Evolutionary conservation across 768 basidiomycete species (phyloP).

Genomic region (Boletus rubescentipes): DNA sequence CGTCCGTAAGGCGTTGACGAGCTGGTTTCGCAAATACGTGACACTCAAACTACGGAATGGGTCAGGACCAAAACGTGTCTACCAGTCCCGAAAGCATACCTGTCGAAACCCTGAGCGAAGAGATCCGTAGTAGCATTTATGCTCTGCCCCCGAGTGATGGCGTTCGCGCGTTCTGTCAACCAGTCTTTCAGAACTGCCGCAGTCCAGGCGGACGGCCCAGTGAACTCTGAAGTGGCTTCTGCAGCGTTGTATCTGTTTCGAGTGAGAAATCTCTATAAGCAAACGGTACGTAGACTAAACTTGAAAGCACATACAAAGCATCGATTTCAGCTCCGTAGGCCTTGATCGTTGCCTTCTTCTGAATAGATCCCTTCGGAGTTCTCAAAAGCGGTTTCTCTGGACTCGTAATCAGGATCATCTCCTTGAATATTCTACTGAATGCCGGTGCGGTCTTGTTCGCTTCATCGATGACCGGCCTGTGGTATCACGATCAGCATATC

Average conservation of each 20-base stretch:
- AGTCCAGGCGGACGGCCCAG: conserved; percentile 1
- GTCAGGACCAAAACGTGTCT: too few relatives aligned
- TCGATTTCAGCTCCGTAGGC: conserved; percentile 24
- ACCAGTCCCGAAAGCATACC: conserved; percentile 9
- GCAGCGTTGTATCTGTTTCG: conserved; percentile 8
- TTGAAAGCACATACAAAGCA: conserved; percentile 12
- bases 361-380: conserved; percentile 31
- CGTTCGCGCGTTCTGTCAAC: conserved; percentile 1
- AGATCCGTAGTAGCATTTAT: conserved; percentile 13
- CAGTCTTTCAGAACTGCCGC: neutral
- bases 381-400: conserved; percentile 27
- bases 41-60: too few relatives aligned
- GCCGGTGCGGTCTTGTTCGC: neutral
- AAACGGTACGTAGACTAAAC: too few relatives aligned
- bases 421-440: neutral
- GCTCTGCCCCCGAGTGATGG: neutral
- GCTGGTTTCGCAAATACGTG: too few relatives aligned
- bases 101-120: conserved; percentile 35
- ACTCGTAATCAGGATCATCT: neutral
- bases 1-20: too few relatives aligned
- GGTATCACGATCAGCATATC: too few relatives aligned
- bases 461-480: neutral
- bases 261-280: neutral
- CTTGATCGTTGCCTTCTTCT: conserved; percentile 15
- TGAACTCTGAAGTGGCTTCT: neutral